phyloP scores from a whole-genome alignment of 805 yeast genomes.

The Pichia sporocuriosa region DNA sequence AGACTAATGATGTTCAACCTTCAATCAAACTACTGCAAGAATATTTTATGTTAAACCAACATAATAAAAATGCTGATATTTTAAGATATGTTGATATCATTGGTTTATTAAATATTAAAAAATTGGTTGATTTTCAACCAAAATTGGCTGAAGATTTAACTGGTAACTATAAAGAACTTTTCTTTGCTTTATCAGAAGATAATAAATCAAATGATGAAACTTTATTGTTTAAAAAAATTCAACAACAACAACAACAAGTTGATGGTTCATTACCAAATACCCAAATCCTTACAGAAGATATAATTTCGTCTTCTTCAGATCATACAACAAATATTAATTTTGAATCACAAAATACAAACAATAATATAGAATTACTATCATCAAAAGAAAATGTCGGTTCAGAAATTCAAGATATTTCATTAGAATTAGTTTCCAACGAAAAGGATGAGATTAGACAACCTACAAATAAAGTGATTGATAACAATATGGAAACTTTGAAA shows the following conservation, averaged over 20 bases:
- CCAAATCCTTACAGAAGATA: too few relatives aligned
- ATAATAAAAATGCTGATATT: conserved; percentile 28
- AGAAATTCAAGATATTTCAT: conserved; percentile 2
- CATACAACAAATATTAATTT: too few relatives aligned
- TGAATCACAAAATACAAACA: too few relatives aligned
- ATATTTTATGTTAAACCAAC: conserved; percentile 14
- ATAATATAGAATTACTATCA: too few relatives aligned
- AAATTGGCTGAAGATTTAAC: conserved; percentile 21
- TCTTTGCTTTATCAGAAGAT: conserved; percentile 13
- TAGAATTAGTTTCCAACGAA: conserved; percentile 2
- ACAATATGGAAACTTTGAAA: conserved; percentile 44
- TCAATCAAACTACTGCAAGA: conserved; percentile 15
- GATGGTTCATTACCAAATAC: too few relatives aligned
- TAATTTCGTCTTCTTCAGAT: too few relatives aligned
- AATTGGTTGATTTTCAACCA: conserved; percentile 29
- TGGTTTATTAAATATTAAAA: conserved; percentile 37
- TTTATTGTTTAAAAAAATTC: not conserved
- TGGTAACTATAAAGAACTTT: conserved; percentile 21
- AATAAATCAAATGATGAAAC: not conserved
- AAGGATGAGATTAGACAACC: conserved; percentile 11
- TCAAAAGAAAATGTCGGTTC: not conserved
- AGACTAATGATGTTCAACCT: conserved; percentile 13
- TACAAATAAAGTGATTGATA: conserved; percentile 33
- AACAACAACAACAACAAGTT: too few relatives aligned
- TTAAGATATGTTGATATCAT: conserved; percentile 40